Percentiles rank a stretch among this genome's conserved stretches.
Evolutionary conservation across 805 yeast species (phyloP).

Genomic region (Saturnispora halmiae): DNA sequence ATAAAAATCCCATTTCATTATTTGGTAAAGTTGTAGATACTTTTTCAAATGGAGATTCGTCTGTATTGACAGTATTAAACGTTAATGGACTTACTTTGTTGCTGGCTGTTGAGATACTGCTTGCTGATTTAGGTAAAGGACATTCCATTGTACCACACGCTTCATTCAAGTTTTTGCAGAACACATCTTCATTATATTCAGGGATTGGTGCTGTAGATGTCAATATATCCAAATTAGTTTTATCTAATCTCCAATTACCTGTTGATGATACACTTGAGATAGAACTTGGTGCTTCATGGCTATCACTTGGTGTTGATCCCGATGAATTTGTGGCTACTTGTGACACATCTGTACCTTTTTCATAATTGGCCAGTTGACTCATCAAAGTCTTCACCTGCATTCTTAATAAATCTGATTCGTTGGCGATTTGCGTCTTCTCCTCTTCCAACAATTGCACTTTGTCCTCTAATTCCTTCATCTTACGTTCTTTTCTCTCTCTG

Average conservation of each 20-base stretch:
- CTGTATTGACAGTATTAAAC: not conserved
- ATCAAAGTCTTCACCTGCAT: conserved; percentile 69
- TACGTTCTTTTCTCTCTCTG: conserved; percentile 85
- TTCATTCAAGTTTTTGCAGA: conserved; percentile 65
- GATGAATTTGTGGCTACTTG: not conserved
- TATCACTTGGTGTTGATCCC: conserved; percentile 2
- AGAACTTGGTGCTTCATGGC: not conserved
- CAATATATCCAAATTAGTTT: not conserved
- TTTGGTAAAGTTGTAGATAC: not conserved
- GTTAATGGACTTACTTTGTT: conserved; percentile 5
- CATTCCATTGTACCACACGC: conserved; percentile 74
- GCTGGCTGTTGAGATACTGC: not conserved
- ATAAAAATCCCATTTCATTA: conserved; percentile 14
- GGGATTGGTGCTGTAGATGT: no score
- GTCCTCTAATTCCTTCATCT: conserved; percentile 76
- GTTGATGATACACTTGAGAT: conserved; percentile 10
- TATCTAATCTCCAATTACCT: not conserved
- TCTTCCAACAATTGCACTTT: conserved; percentile 66
- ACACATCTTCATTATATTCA: conserved; percentile 69
- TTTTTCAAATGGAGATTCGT: conserved; percentile 5
- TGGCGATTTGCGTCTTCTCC: conserved; percentile 54
- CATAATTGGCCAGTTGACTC: conserved; percentile 41
- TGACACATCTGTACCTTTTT: conserved; percentile 11
- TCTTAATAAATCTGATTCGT: conserved; percentile 66
- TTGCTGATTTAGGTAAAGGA: conserved; percentile 46